Evolutionary conservation across 257 asterid genomes (phyloP), one percentile per base, ranked within the genome.

Genomic region (Nicotiana tomentosiformis): DNA sequence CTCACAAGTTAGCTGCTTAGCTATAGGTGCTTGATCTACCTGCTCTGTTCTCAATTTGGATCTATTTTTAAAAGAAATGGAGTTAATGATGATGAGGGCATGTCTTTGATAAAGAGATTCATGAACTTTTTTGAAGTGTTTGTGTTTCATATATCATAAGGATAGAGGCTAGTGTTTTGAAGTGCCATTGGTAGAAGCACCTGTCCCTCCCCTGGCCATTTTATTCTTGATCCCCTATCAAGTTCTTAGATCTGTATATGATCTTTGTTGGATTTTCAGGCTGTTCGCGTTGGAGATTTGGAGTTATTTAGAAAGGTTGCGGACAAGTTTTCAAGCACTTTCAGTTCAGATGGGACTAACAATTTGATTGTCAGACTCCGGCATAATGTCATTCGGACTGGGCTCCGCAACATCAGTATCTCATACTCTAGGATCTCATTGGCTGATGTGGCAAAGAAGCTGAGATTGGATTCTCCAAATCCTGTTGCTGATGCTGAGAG

Each of bases 401-500:
- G 98, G 43, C 83, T 95, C 49, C 93, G 97, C 81, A 95, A 95
- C 91, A 92, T 93, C 51, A 93, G 98, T 70, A 93, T 95, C 85
- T 92, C 99, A 11, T 95, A 95, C 85, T 93, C 99, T 11, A 85
- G 86, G 84, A 93, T 95, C 82, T 95, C 99, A 51, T 86, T 93
- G 81, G 85, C 88, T 43, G 99, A 93, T 86, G 91, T 93, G 51
- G 98, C 97, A 10, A 91, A 88, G 83, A 95, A 95, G 89, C 84
- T 95, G 88, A 89, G 94, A 81, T 84, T 93, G 91, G 99, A 95
- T 83, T 89, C 98, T 74, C 70, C 93, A 30, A 89, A 90, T 77
- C 99, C 98, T 29, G 86, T 93, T 78, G 97, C 99, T 33, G 96
- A 92, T 90, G 99, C 97, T 29, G 98, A 93, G 91, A 88, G 99